Evolutionary conservation across 371 early-diverging fungal genomes (phyloP).

Genomic region (Mucor sp.): DNA sequence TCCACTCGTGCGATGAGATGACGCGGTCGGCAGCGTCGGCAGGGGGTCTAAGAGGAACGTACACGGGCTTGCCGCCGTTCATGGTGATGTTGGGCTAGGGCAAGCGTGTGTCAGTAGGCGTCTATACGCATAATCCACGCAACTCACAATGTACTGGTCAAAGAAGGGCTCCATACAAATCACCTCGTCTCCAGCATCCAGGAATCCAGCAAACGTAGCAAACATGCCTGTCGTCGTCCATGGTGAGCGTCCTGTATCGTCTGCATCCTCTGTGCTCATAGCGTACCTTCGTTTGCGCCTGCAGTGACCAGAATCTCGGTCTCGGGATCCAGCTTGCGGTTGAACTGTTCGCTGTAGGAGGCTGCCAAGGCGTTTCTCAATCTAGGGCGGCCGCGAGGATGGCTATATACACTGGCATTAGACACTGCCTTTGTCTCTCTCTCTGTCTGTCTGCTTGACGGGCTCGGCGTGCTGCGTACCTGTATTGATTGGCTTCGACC

Average conservation of each 20-base stretch:
- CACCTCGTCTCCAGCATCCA: constrained; percentile 84
- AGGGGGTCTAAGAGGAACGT: constrained; percentile 77
- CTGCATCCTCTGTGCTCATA: background rate
- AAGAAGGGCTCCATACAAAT: constrained; percentile 94
- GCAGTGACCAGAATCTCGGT: constrained; percentile 88
- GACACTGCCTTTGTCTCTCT: background rate
- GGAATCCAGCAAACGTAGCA: constrained; percentile 75
- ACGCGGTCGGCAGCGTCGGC: constrained; percentile 45
- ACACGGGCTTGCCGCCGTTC: constrained; percentile 87
- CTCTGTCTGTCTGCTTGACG: background rate
- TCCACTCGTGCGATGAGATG: constrained; percentile 78
- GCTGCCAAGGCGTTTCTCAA: constrained; percentile 79
- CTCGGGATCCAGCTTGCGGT: constrained; percentile 72
- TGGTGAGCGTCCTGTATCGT: background rate
- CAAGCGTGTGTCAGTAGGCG: background rate
- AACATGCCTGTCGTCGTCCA: constrained; percentile 61
- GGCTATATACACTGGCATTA: constrained; percentile 32
- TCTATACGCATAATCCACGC: too few relatives aligned
- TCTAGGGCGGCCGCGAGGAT: constrained; percentile 80
- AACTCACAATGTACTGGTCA: constrained; percentile 87
- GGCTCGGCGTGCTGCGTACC: constrained; percentile 19
- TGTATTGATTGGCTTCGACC: constrained; percentile 82
- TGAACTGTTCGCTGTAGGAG: constrained; percentile 73
- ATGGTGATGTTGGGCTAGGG: constrained; percentile 78
- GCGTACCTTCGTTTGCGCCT: constrained; percentile 90